These are phyloP conservation scores for Rhodotorula toruloides DNA, from an alignment of 768 basidiomycete genomes.

Conservation along the genomic window DNA sequence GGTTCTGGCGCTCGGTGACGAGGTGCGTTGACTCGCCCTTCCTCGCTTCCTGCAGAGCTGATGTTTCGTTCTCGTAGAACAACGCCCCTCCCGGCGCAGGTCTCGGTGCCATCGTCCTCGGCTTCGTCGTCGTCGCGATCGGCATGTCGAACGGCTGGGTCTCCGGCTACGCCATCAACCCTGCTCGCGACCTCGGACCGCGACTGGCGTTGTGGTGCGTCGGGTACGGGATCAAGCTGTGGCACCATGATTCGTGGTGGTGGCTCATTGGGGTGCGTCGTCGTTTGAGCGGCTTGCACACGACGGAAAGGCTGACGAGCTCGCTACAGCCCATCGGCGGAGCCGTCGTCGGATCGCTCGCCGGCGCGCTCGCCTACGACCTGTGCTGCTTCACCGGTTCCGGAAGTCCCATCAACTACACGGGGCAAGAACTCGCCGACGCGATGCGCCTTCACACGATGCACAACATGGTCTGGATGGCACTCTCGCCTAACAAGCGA, in stretches of 20 bases:
- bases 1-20: slow-evolving; percentile 33
- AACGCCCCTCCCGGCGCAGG: slow-evolving; percentile 37
- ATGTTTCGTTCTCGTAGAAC: slow-evolving; percentile 6
- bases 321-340: slow-evolving; percentile 14
- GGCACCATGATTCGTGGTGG: slow-evolving; percentile 29
- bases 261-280: slow-evolving; percentile 30
- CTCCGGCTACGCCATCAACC: slow-evolving; percentile 31
- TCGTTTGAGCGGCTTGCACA: background rate
- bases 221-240: slow-evolving; percentile 29
- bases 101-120: slow-evolving; percentile 35
- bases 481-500: background rate
- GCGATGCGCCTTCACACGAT: slow-evolving; percentile 7
- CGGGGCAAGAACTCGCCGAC: slow-evolving; percentile 2
- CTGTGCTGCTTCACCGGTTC: slow-evolving; percentile 25
- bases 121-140: slow-evolving; percentile 32
- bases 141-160: slow-evolving; percentile 33
- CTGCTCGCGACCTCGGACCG: slow-evolving; percentile 29
- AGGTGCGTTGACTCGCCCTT: slow-evolving; percentile 6
- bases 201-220: slow-evolving; percentile 25
- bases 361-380: slow-evolving; percentile 24
- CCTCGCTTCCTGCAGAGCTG: background rate
- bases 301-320: background rate
- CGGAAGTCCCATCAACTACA: slow-evolving; percentile 32
- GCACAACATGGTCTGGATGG: slow-evolving; percentile 20
- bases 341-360: slow-evolving; percentile 14